A percentile compares a stretch with the other conserved stretches of the same genome.
Evolutionary conservation across 2,329 filamentous ascomycete species (phyloP).

Genomic region (Pseudogymnoascus sp.): DNA sequence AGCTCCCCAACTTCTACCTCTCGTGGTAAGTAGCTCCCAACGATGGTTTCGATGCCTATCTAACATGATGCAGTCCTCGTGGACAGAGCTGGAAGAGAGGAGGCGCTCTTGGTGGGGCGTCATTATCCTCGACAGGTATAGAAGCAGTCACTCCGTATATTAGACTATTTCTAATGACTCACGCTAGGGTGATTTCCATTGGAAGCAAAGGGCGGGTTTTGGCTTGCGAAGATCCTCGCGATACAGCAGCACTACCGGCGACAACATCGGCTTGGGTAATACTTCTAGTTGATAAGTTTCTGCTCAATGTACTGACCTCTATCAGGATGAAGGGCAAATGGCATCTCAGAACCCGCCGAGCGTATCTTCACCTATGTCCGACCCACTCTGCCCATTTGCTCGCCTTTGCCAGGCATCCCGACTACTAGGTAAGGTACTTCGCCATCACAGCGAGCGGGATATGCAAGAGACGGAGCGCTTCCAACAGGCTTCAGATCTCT

Average conservation of each 20-base stretch:
- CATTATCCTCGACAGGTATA: slow-evolving; percentile 40
- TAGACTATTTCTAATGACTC: slow-evolving; percentile 14
- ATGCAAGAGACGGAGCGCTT: slow-evolving; percentile 22
- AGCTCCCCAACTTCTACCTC: slow-evolving; percentile 35
- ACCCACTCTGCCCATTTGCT: slow-evolving; percentile 44
- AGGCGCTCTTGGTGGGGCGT: slow-evolving; percentile 44
- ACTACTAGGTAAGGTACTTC: slow-evolving; percentile 32
- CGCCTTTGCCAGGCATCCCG: slow-evolving; percentile 40
- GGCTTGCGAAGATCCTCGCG: slow-evolving; percentile 27
- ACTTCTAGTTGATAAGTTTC: background rate
- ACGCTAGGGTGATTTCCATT: slow-evolving; percentile 26
- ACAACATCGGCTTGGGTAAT: slow-evolving; percentile 38
- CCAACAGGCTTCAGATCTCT: slow-evolving; percentile 24
- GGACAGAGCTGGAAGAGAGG: slow-evolving; percentile 44
- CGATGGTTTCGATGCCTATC: background rate
- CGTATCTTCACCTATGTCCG: slow-evolving; percentile 36
- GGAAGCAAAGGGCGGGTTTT: slow-evolving; percentile 27
- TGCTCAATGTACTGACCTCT: background rate
- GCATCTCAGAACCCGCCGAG: slow-evolving; percentile 26
- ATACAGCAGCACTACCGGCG: slow-evolving; percentile 23
- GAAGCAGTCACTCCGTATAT: slow-evolving; percentile 5
- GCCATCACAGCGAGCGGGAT: slow-evolving; percentile 26
- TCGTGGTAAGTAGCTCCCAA: slow-evolving; percentile 27
- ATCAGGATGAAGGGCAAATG: slow-evolving; percentile 35
- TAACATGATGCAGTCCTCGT: slow-evolving; percentile 32